These are phyloP conservation scores for Stygiomarasmius scandens DNA, from an alignment of 1,284 basidiomycete species.

Conservation along the genomic window DNA sequence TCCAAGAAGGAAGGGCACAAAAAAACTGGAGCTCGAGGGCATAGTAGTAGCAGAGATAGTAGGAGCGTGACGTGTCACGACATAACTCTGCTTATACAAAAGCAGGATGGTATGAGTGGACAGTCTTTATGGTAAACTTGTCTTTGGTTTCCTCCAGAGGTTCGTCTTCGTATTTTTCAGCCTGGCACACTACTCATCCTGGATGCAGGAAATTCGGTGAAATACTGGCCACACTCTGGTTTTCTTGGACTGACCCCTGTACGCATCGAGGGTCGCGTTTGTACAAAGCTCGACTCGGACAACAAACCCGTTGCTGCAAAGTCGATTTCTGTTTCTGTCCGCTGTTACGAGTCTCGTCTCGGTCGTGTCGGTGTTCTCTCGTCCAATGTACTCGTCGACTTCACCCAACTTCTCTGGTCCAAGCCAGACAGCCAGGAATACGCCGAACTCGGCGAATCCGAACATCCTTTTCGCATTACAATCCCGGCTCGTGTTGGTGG, in stretches of 20 bases:
- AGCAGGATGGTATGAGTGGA: not conserved
- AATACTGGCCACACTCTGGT: conserved; percentile 76
- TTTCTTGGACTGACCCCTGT: conserved; percentile 81
- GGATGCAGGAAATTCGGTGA: conserved; percentile 51
- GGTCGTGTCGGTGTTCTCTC: conserved; percentile 57
- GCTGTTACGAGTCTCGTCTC: conserved; percentile 77
- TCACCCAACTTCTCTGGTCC: conserved; percentile 66
- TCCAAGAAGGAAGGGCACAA: conserved; percentile 53
- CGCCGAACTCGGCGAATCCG: conserved; percentile 61
- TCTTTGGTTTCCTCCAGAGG: not conserved
- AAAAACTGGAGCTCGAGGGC: conserved; percentile 51
- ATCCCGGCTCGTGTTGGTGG: conserved; percentile 66
- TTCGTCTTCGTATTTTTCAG: conserved; percentile 22
- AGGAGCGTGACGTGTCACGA: too few species aligned
- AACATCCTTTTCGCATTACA: conserved; percentile 70
- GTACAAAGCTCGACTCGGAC: conserved; percentile 72
- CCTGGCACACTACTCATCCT: conserved; percentile 12
- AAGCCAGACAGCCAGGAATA: conserved; percentile 59
- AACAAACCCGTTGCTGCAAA: conserved; percentile 63
- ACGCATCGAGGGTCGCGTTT: conserved; percentile 77
- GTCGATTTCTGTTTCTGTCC: conserved; percentile 65
- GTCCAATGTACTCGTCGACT: conserved; percentile 68
- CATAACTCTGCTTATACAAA: not conserved
- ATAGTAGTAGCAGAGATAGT: conserved; percentile 34
- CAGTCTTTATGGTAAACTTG: not conserved